Base-by-base conservation (phyloP, 2,329 filamentous ascomycete species). In the Claviceps quebecensis region DNA sequence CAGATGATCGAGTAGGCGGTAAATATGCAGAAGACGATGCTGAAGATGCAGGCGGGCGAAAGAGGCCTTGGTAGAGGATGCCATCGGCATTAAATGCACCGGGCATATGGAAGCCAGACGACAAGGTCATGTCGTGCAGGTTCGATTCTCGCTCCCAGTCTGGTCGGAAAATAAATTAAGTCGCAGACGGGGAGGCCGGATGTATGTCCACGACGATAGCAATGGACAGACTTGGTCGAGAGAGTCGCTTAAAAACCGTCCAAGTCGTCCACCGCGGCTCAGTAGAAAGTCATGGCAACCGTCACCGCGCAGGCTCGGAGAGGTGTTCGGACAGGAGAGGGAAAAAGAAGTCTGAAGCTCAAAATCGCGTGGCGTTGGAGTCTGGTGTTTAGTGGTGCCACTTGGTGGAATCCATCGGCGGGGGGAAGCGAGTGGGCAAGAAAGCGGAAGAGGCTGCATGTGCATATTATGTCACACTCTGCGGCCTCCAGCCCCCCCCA, bases 21-120 rank as follows among this genome's bases (percentile, higher is more conserved):
- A 72, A 60, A 52, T 71, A 70, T 50, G 59, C 60, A 9, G 70
- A 67, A 57, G 64, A 67, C 47, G 69, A 65, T 50, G 62, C 60
- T 26, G 71, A 67, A 7, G 72, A 72, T 19, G 63, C 59, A 7
- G 73, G 72, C 11, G 72, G 71, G 52, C 70, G 70, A 55, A 74
- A 75, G 36, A 76, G 63, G 49, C 71, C 70, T 6, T 72, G 67
- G 56, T 74, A 70, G 37, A 29, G 26, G 8, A 71, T 61, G 58
- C 65, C 63, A 41, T 67, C 65, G 47, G 58, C 55, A 54, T 66
- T 62, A 46, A 66, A 67, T 49, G 61, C 56, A 41, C 65, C 65
- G 16, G 65, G 65, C 63, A 68, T 66, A 52, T 64, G 65, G 57
- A 67, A 65, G 55, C 60, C 61, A 43, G 55, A 48, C 36, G 51